Base-by-base conservation (phyloP, 306 rosid species). In the Acacia acuminata region DNA sequence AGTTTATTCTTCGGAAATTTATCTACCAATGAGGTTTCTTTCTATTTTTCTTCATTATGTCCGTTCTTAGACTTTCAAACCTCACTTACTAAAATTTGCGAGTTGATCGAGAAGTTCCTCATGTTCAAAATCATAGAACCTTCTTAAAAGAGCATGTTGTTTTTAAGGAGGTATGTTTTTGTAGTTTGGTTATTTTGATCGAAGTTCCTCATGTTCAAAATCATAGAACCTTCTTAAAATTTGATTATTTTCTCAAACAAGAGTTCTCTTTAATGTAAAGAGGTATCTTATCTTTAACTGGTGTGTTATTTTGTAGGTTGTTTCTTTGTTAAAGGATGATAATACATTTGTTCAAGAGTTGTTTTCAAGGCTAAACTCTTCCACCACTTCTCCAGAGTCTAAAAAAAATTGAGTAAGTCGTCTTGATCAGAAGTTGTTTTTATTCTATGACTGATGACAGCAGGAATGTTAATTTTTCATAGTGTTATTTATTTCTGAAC, bases 271-370 rank as follows among this genome's bases (percentile, higher is more conserved):
- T 67, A 76, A 68, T 73, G 47, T 44, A 61, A 65, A 30, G 77
- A 76, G 76, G 38, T 50, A 53, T 79, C 69, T 63, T 73, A 27
- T 48, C 45, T 47, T 88, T 86, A 55, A 82, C 58, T 79, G 32
- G 70, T 22, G 17, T 75, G 32, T 77, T 86, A 27, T 78, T n/a
- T 68, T 84, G 84, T 86, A 94, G 98, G 97, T 94, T 87, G 91
- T 93, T 88, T 93, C 97, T 71, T 84, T 89, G 88, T 83, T 94
- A 77, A 94, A 94, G 89, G 98, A 94, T 72, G 98, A 94, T 82
- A 89, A 45, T 79, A 85, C 92, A 40, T 94, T 94, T 87, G 91
- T 94, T 83, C 98, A 91, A 79, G 98, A 94, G 81, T 88, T 94
- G 79, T 94, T 94, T 82, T 92, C 90, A 68, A 93, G 87, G 91